Evolutionary conservation across 2,329 filamentous ascomycete species (phyloP).

Genomic region (Pyrenochaeta sp.): DNA sequence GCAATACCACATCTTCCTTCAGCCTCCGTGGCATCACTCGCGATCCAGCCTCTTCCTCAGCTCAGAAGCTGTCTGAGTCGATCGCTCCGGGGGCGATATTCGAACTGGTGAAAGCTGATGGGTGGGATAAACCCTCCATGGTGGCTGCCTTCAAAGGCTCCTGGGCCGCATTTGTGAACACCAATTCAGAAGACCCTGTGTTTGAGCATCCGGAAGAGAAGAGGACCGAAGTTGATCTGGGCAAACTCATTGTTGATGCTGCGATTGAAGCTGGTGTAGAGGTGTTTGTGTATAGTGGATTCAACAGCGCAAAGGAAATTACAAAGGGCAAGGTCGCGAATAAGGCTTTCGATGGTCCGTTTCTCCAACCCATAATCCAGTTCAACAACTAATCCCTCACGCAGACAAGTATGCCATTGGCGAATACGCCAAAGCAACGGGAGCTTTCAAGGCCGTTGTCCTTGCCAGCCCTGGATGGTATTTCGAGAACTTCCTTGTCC

Average conservation of each 20-base stretch:
- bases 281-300: constrained; percentile 27
- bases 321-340: constrained; percentile 19
- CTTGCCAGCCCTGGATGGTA: constrained; percentile 53
- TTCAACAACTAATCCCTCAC: too few species aligned
- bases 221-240: constrained; percentile 24
- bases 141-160: constrained; percentile 26
- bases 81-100: constrained; percentile 9
- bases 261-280: constrained; percentile 20
- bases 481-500: constrained; percentile 51
- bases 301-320: constrained; percentile 20
- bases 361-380: background rate
- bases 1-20: constrained; percentile 38
- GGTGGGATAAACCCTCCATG: constrained; percentile 27
- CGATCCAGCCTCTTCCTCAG: constrained; percentile 56
- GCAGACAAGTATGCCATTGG: constrained; percentile 51
- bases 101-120: constrained; percentile 27
- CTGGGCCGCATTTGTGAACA: constrained; percentile 32
- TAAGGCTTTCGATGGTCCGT: constrained; percentile 26
- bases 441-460: constrained; percentile 46
- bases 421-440: constrained; percentile 44
- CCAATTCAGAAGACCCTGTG: constrained; percentile 24
- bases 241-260: constrained; percentile 24
- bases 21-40: constrained; percentile 66
- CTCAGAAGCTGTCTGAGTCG: constrained; percentile 57
- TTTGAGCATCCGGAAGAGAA: constrained; percentile 21